Base-by-base conservation (phyloP, 192 early-diverging fungal species). In the Podila horticola region DNA sequence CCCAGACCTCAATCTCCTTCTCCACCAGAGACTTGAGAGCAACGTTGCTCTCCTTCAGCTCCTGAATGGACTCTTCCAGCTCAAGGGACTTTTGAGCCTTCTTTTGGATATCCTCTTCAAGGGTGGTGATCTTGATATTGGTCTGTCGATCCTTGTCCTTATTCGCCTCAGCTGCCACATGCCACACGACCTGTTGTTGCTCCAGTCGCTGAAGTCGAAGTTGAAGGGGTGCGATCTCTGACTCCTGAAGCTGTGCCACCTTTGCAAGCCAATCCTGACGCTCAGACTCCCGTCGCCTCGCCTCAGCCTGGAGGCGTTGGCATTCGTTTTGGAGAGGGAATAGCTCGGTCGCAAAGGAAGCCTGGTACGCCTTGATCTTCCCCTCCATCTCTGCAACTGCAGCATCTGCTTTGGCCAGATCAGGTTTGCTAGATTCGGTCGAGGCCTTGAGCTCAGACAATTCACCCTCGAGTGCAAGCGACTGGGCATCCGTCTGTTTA, bases 151-250 rank as follows among this genome's bases (percentile, higher is more conserved):
- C 71, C 67, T 81, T 81, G 31, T 72, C 71, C 71, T 69, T 81
- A 8, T 67, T 81, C 22, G 77, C 77, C 24, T 64, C 71, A 17
- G 66, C 77, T 20, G 77, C 77, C 5, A 81, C 77, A 55, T 73
- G 67, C 77, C 77, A 81, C 3, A 81, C 77, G 12, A 73, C 29
- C 51, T 81, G 77, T 31, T 73, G 77, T 33, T 81, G 77, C 24
- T 81, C 77, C 30, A 81, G 24, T 19, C 77, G 77, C 36, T 81
- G 77, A 13, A 81, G 58, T n/a, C 77, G 60, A 31, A 81, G 34
- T 13, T 81, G 77, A 11, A 81, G 64, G 12, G 77, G 77, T 0
- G 77, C 77, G 24, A 81, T 38, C 62, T 81, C 77, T 11, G 26
- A 60, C 36, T 81, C 77, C 24, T 67, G 77, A 2, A 72, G 15